Evolutionary conservation across 345 rosid species (phyloP), one percentile per base, ranked within the genome.

Genomic region (Rhizophora mangle): DNA sequence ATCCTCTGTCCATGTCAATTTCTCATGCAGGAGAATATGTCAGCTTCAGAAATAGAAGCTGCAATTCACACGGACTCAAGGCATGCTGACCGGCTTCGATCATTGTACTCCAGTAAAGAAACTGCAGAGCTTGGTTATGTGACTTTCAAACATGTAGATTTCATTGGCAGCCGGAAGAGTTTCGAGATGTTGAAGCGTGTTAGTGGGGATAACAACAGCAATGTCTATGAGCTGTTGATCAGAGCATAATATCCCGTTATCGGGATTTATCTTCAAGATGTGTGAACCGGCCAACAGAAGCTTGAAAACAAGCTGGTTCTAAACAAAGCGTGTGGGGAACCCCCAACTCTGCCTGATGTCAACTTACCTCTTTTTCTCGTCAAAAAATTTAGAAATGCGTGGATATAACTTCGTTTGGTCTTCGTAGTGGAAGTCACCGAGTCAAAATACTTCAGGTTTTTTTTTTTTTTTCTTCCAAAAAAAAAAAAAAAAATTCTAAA

Each of bases 161-260:
- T 91, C 79, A 75, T 91, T 6, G 97, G 98, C 54, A 91, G 92
- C 70, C 82, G 92, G 11, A 87, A 77, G 76, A 81, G 87, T 72
- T 94, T 91, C 0, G 96, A 88, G 81, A 87, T 88, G 96, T 81
- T 91, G 72, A 89, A 91, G 85, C 97, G 95, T 26, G 92, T 91
- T 37, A 78, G 72, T 3, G 96, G 97, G 31, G 96, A 91, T 74
- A 89, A 87, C 76, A 89, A 85, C 49, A 84, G 92, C 74, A 88
- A 88, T 36, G 96, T 89, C 60, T 94, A 89, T 31, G 95, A 89
- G 79, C 92, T 94, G 64, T 69, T 54, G 58, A 18, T 54, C 13
- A 21, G 58, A 43, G 49, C 49, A 43, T 43, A 43, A 43, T 43
- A 15, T 43, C 19, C 49, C 18, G 5, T 43, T 8, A 37, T 8